These are phyloP conservation scores for Gaeumannomyces tritici DNA, from an alignment of 2,329 filamentous ascomycete species.

Conservation along the genomic window DNA sequence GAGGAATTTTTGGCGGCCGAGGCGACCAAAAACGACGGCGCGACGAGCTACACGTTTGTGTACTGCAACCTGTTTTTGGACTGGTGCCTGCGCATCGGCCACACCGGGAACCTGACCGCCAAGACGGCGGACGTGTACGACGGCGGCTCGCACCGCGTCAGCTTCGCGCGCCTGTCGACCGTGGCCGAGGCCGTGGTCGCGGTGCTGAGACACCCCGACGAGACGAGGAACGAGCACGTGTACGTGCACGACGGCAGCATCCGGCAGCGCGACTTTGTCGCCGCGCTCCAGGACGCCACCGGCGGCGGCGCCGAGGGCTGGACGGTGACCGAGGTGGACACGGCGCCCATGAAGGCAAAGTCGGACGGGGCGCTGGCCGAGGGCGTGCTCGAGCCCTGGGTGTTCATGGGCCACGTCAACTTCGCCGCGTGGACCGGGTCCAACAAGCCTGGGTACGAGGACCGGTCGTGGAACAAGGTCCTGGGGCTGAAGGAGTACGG, in stretches of 20 bases:
- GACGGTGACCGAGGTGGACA: conserved; percentile 27
- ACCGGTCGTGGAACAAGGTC: conserved; percentile 30
- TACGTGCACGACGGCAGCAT: conserved; percentile 37
- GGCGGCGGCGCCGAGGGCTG: conserved; percentile 35
- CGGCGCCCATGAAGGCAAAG: conserved; percentile 22
- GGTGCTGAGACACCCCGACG: background rate
- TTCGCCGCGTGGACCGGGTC: conserved; percentile 15
- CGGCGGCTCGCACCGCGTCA: conserved; percentile 11
- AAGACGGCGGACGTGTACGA: conserved; percentile 5
- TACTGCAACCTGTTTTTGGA: conserved; percentile 17
- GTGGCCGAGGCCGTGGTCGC: conserved; percentile 4
- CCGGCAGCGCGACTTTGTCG: conserved; percentile 36
- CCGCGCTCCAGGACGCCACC: conserved; percentile 41
- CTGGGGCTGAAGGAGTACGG: conserved; percentile 31
- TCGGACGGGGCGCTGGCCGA: conserved; percentile 29
- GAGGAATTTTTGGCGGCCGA: conserved; percentile 1
- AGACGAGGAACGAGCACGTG: background rate
- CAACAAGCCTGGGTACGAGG: conserved; percentile 11
- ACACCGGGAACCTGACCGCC: conserved; percentile 4
- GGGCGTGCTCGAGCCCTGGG: conserved; percentile 21
- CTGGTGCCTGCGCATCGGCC: conserved; percentile 13
- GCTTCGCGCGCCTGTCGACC: conserved; percentile 12
- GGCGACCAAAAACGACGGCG: conserved; percentile 1
- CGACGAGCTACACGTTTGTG: conserved; percentile 15
- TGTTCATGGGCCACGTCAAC: background rate